Evolutionary conservation across 805 yeast genomes (phyloP).

Genomic region (Osmozyma mogii): DNA sequence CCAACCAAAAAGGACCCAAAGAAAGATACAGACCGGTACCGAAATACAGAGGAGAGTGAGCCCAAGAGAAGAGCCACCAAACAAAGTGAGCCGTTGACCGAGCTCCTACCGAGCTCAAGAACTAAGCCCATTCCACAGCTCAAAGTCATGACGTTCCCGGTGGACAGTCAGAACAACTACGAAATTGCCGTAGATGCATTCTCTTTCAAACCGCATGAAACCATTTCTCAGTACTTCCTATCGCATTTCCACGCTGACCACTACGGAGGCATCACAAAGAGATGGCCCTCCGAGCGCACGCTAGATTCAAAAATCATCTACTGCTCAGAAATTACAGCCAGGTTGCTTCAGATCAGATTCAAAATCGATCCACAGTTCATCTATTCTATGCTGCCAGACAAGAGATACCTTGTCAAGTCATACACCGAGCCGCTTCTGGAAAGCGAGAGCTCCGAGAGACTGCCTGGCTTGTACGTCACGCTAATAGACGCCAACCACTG

Average conservation of each 20-base stretch:
- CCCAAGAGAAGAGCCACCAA: conserved; percentile 3
- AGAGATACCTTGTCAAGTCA: conserved; percentile 25
- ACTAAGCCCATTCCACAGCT: conserved; percentile 42
- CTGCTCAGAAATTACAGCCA: conserved; percentile 64
- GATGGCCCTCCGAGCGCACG: conserved; percentile 51
- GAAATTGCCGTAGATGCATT: conserved; percentile 63
- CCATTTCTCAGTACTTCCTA: conserved; percentile 48
- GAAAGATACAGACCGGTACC: not conserved
- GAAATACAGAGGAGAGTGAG: not conserved
- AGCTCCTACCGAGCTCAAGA: conserved; percentile 8
- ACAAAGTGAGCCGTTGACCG: conserved; percentile 12
- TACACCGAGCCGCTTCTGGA: conserved; percentile 4
- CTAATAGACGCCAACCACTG: conserved; percentile 89
- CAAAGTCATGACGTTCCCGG: conserved; percentile 42
- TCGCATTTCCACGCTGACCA: conserved; percentile 94
- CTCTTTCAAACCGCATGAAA: conserved; percentile 37
- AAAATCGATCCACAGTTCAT: conserved; percentile 46
- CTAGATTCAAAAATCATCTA: conserved; percentile 53
- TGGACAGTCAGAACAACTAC: conserved; percentile 13
- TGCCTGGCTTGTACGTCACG: conserved; percentile 42
- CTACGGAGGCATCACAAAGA: conserved; percentile 75
- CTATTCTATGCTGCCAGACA: conserved; percentile 30
- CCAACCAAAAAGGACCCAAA: conserved; percentile 1
- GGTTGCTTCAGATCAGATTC: conserved; percentile 46
- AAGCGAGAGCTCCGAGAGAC: conserved; percentile 6